Conservation (phyloP, 1,284 basidiomycete species). For the Cystobasidium pallidum region DNA sequence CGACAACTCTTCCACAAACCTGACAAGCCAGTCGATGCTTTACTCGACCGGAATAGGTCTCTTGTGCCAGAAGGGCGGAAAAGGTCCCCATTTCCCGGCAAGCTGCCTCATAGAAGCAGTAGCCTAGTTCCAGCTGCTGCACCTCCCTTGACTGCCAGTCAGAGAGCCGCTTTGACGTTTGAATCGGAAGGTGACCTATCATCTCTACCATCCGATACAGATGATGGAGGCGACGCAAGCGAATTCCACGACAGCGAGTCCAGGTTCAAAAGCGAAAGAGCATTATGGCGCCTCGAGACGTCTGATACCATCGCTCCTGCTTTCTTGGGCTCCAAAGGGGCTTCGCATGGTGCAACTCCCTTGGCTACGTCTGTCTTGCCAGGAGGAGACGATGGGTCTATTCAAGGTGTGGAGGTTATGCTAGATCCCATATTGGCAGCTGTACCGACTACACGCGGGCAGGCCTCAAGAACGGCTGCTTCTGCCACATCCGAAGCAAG, state of each 20-base stretch:
- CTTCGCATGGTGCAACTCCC: not conserved
- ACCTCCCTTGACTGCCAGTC: not conserved
- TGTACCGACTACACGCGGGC: not conserved
- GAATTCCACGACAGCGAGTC: slow-evolving; percentile 33
- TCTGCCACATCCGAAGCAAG: slow-evolving; percentile 18
- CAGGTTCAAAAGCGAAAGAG: slow-evolving; percentile 28
- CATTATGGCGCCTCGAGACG: slow-evolving; percentile 18
- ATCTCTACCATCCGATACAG: slow-evolving; percentile 29
- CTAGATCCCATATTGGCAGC: not conserved
- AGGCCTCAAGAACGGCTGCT: not conserved
- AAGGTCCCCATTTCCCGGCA: slow-evolving; percentile 1
- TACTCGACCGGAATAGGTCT: slow-evolving; percentile 2
- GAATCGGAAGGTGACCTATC: slow-evolving; percentile 41
- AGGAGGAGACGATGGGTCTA: not conserved
- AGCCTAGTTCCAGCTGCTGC: not conserved
- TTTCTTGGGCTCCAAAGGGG: slow-evolving; percentile 18
- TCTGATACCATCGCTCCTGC: slow-evolving; percentile 20
- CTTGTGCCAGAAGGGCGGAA: slow-evolving; percentile 4
- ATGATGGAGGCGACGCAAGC: slow-evolving; percentile 26
- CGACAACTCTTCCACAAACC: slow-evolving; percentile 21
- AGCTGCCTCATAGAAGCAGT: not conserved
- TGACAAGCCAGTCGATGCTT: slow-evolving; percentile 7
- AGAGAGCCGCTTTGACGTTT: slow-evolving; percentile 25
- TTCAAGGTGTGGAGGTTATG: not conserved
- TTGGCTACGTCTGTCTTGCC: slow-evolving; percentile 2